These are phyloP conservation scores for Pelargonium myrrhifolium DNA, from an alignment of 441 rosid genomes.

Conservation along the genomic window DNA sequence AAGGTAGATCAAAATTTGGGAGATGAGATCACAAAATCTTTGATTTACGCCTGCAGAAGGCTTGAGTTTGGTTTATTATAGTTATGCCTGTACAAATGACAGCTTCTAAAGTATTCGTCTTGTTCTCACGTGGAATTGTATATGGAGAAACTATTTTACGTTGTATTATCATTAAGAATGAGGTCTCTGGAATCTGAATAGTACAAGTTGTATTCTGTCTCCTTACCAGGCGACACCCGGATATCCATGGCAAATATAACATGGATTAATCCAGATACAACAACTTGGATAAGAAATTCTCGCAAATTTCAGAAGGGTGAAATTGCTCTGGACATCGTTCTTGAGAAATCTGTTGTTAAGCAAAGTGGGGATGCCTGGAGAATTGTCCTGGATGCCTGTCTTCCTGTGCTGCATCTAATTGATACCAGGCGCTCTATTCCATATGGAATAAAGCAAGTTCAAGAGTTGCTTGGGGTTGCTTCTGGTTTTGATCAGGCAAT, in stretches of 20 bases:
- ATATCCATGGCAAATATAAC: conserved; percentile 57
- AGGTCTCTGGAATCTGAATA: conserved; percentile 13
- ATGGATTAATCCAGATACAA: conserved; percentile 66
- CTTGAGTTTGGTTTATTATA: background rate
- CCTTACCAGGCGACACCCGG: conserved; percentile 71
- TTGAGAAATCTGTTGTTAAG: conserved; percentile 69
- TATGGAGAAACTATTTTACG: background rate
- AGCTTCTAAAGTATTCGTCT: background rate
- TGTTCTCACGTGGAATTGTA: background rate
- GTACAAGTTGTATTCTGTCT: conserved; percentile 15
- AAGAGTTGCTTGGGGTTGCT: conserved; percentile 80
- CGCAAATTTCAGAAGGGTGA: conserved; percentile 51
- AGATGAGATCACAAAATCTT: too few species aligned
- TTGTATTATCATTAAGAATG: background rate
- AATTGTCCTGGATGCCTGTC: conserved; percentile 70
- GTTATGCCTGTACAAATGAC: background rate
- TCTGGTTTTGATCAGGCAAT: conserved; percentile 87
- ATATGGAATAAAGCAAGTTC: conserved; percentile 80
- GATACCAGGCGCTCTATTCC: conserved; percentile 80
- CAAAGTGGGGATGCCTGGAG: conserved; percentile 96
- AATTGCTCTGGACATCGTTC: conserved; percentile 62
- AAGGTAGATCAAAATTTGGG: too few species aligned
- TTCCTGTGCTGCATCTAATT: conserved; percentile 72
- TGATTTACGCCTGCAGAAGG: background rate
- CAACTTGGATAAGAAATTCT: conserved; percentile 63